A percentile compares a stretch with the other conserved stretches of the same genome.
Evolutionary conservation across 768 basidiomycete genomes (phyloP).

Genomic region (Mycena belliarum): DNA sequence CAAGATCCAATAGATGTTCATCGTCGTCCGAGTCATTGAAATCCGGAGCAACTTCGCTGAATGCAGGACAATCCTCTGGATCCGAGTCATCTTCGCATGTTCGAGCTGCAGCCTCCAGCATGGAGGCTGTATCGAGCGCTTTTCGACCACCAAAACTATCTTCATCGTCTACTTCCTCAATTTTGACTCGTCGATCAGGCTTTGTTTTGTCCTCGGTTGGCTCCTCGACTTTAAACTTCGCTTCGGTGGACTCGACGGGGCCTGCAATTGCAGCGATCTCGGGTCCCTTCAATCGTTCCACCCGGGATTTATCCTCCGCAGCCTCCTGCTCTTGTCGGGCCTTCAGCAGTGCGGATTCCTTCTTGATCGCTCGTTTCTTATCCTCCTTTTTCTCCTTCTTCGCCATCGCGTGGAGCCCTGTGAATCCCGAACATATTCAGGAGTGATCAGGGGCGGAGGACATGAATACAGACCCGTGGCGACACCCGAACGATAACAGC

Average conservation of each 20-base stretch:
- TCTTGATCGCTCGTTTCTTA: slow-evolving; percentile 19
- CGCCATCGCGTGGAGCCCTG: slow-evolving; percentile 23
- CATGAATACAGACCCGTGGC: slow-evolving; percentile 3
- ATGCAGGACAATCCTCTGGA: neutral
- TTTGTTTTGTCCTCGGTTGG: neutral
- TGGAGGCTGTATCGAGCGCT: slow-evolving; percentile 1
- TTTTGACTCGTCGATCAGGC: slow-evolving; percentile 13
- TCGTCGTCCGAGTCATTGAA: slow-evolving; percentile 21
- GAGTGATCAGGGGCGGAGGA: neutral
- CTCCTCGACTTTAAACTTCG: slow-evolving; percentile 21
- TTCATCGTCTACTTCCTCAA: slow-evolving; percentile 18
- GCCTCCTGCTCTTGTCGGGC: slow-evolving; percentile 24
- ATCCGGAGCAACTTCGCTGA: slow-evolving; percentile 2
- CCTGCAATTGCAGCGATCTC: neutral
- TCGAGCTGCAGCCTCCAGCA: neutral
- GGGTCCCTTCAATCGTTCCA: slow-evolving; percentile 20
- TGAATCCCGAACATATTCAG: neutral
- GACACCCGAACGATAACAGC: slow-evolving; percentile 16
- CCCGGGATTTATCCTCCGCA: slow-evolving; percentile 21
- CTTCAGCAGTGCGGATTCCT: slow-evolving; percentile 22
- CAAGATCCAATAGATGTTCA: slow-evolving; percentile 20
- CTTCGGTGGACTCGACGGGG: slow-evolving; percentile 1
- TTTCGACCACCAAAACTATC: slow-evolving; percentile 12
- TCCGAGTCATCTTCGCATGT: neutral
- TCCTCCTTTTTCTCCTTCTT: slow-evolving; percentile 24